Percentiles rank a stretch among this genome's conserved stretches.
Conservation (phyloP, 2,329 filamentous ascomycete species). For the Aspergillus ochraceus region DNA sequence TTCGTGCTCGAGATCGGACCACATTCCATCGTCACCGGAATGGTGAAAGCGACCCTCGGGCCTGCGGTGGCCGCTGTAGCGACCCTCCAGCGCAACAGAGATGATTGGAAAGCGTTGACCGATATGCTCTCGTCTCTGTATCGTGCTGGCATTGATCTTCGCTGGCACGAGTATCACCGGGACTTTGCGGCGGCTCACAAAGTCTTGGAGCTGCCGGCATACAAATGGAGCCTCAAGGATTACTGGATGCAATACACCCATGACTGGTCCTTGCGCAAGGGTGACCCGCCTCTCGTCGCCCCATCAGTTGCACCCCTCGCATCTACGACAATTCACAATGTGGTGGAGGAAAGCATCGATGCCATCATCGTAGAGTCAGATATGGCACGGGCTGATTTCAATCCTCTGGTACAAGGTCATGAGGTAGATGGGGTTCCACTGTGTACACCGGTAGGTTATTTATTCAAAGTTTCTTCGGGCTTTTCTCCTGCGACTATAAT, state of each 20-base stretch:
- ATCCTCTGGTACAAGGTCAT: slow-evolving; percentile 21
- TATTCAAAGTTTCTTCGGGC: not conserved
- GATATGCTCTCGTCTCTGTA: not conserved
- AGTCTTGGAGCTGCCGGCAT: slow-evolving; percentile 63
- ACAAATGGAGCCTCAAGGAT: slow-evolving; percentile 69
- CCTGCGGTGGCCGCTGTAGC: not conserved
- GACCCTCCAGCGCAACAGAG: not conserved
- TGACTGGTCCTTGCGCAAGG: slow-evolving; percentile 71
- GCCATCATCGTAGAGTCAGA: slow-evolving; percentile 20
- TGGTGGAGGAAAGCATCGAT: slow-evolving; percentile 34
- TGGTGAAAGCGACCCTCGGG: not conserved
- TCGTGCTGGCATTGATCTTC: slow-evolving; percentile 41
- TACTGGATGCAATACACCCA: slow-evolving; percentile 73
- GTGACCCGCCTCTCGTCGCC: not conserved
- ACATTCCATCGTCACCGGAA: not conserved
- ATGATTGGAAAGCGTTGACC: not conserved
- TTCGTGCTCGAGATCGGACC: not conserved
- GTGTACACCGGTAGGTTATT: slow-evolving; percentile 16
- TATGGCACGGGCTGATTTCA: slow-evolving; percentile 16
- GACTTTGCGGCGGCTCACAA: slow-evolving; percentile 60
- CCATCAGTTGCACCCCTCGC: slow-evolving; percentile 4
- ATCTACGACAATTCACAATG: slow-evolving; percentile 25
- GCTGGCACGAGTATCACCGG: slow-evolving; percentile 70
- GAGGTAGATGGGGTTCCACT: slow-evolving; percentile 24
- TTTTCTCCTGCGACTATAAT: not conserved